Conservation (phyloP, 176 grass and related monocot genomes). For the Hordeum marinum region DNA sequence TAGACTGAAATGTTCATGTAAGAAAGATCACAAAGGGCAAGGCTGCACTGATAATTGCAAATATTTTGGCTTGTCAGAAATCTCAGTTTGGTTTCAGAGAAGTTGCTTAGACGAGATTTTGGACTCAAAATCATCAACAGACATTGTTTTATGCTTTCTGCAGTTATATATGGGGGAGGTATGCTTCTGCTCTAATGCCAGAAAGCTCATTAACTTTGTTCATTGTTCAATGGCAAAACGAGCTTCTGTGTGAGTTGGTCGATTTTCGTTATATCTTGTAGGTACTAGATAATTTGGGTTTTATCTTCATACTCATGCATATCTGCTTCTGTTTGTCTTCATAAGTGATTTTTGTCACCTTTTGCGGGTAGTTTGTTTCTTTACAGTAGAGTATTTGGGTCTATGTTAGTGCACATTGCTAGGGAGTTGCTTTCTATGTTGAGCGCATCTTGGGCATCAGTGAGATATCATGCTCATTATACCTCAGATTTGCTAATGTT, state of each 20-base stretch:
- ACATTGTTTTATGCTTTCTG: constrained; percentile 67
- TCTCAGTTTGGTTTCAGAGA: constrained; percentile 74
- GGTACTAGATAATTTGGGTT: constrained; percentile 2
- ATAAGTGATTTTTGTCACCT: neutral
- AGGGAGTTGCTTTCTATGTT: neutral
- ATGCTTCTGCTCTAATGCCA: constrained; percentile 12
- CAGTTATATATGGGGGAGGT: constrained; percentile 91
- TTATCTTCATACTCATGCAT: neutral
- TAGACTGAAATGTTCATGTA: constrained; percentile 45
- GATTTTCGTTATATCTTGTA: neutral
- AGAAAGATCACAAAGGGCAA: constrained; percentile 28
- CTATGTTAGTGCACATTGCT: neutral
- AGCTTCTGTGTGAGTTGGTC: neutral
- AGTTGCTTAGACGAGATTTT: constrained; percentile 41
- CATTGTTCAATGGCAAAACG: neutral
- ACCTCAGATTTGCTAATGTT: neutral
- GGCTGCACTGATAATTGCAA: constrained; percentile 43
- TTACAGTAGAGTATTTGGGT: neutral
- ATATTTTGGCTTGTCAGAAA: constrained; percentile 51
- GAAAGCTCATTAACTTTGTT: neutral
- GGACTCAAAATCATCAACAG: constrained; percentile 46
- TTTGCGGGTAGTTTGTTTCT: neutral
- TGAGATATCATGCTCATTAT: neutral
- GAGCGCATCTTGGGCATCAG: neutral
- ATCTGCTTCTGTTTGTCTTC: neutral